Conservation (phyloP, 2,329 filamentous ascomycete species). For the Trichoderma harzianum region DNA sequence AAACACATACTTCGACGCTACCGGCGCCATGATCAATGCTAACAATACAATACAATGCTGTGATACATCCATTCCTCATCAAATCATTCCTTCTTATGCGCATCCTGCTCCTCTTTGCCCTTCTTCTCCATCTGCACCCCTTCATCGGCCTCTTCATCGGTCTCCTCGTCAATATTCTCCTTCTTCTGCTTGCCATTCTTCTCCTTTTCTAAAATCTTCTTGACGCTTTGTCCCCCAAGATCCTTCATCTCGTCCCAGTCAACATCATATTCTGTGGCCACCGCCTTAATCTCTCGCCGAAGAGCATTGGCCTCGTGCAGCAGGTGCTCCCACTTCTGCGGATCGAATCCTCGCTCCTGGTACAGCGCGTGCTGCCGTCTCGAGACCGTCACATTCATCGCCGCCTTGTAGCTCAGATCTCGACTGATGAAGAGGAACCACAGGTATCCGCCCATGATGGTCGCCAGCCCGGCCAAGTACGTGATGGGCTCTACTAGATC, state of each 20-base stretch:
- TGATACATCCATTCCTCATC: not conserved
- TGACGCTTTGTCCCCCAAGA: slow-evolving; percentile 64
- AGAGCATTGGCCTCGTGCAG: slow-evolving; percentile 77
- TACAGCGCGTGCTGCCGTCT: slow-evolving; percentile 75
- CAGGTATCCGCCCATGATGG: slow-evolving; percentile 83
- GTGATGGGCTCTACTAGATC: slow-evolving; percentile 89
- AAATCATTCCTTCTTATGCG: not conserved
- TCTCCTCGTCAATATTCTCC: slow-evolving; percentile 37
- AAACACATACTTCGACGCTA: not conserved
- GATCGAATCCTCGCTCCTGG: slow-evolving; percentile 69
- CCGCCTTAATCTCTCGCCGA: slow-evolving; percentile 71
- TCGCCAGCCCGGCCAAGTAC: slow-evolving; percentile 81
- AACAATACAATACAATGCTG: not conserved
- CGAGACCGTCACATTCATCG: slow-evolving; percentile 82
- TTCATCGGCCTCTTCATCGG: slow-evolving; percentile 29
- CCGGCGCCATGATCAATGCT: not conserved
- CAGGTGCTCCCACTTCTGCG: slow-evolving; percentile 71
- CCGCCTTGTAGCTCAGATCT: slow-evolving; percentile 81
- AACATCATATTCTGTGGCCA: slow-evolving; percentile 84
- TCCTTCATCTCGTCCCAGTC: slow-evolving; percentile 81
- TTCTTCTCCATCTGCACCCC: slow-evolving; percentile 37
- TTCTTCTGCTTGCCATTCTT: slow-evolving; percentile 36
- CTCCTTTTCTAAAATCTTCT: slow-evolving; percentile 55
- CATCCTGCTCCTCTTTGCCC: slow-evolving; percentile 27
- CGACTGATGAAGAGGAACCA: slow-evolving; percentile 94